Conservation (phyloP, 148 eudicot genomes). For the Fagopyrum tataricum region DNA sequence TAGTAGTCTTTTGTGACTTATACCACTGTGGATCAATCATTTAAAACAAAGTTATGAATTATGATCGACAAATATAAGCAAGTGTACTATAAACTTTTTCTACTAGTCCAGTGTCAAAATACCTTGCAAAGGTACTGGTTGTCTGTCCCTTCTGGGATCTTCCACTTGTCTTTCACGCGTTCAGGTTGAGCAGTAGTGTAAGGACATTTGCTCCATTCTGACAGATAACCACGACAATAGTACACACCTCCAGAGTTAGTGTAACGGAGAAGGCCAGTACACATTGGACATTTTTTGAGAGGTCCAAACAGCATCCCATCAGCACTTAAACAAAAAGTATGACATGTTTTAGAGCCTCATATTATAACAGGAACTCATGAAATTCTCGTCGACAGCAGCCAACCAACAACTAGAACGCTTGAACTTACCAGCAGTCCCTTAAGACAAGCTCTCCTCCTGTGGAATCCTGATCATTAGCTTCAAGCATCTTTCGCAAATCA, state of each 20-base stretch:
- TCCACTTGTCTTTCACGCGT: slow-evolving; percentile 84
- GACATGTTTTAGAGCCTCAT: slow-evolving; percentile 8
- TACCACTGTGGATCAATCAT: slow-evolving; percentile 55
- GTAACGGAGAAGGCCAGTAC: slow-evolving; percentile 67
- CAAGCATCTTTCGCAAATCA: slow-evolving; percentile 86
- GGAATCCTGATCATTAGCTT: slow-evolving; percentile 64
- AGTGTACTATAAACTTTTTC: neutral
- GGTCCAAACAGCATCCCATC: slow-evolving; percentile 98
- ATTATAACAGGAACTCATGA: neutral
- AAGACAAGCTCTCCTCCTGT: slow-evolving; percentile 82
- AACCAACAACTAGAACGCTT: neutral
- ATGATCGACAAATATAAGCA: neutral
- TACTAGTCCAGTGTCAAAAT: slow-evolving; percentile 7
- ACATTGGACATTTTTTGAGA: slow-evolving; percentile 50
- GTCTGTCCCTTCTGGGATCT: slow-evolving; percentile 66
- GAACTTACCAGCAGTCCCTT: slow-evolving; percentile 75
- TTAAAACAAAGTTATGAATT: slow-evolving; percentile 13
- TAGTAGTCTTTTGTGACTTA: slow-evolving; percentile 60
- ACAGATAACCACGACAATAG: slow-evolving; percentile 64
- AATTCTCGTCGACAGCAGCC: neutral
- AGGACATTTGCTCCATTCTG: slow-evolving; percentile 95
- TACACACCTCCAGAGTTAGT: slow-evolving; percentile 55
- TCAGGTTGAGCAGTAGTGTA: slow-evolving; percentile 66
- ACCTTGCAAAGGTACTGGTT: slow-evolving; percentile 84
- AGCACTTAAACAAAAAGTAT: slow-evolving; percentile 46